Evolutionary conservation across 139 green algal species (phyloP), one percentile per base, ranked within the genome.

Genomic region (Micractinium conductrix): DNA sequence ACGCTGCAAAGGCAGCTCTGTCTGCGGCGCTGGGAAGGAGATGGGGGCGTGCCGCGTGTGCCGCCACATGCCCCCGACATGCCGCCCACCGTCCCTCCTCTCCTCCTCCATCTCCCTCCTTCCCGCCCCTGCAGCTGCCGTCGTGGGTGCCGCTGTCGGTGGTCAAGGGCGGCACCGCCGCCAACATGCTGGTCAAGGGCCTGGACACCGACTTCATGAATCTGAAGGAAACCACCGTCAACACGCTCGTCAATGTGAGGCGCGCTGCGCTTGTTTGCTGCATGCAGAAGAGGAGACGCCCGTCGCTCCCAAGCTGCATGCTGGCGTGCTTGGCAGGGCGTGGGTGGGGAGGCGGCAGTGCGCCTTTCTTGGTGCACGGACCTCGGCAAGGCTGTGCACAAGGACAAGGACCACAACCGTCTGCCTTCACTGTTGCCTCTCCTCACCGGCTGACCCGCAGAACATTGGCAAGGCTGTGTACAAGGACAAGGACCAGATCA

Each of bases 161-260:
- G 2, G 81, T 95, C 3, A 95, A 95, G 87, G 93, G 93, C 33
- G 91, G 90, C 33, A 37, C 78, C 5, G 45, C 70, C 8, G 87
- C 89, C 67, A 95, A 96, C 85, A 86, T 93, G 63, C 78, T 96
- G 53, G 87, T 94, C 9, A 94, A 95, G 68, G 74, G 86, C 3
- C 73, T 94, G 78, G 76, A 92, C 67, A 90, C 17, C 6, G 87
- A 93, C 53, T 60, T 71, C 26, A 82, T 82, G 76, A n/a, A n/a
- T n/a, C n/a, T n/a, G n/a, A 37, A 38, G 76, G 76, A 82, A 5
- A 70, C 48, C 26, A 82, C 76, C 10, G 76, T 73, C 26, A 71
- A 71, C 22, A 82, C 76, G n/a, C 76, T 82, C 40, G 58, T 82
- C 35, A 65, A 82, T 35, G 76, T 82, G 76, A 38, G 71, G n/a